These are phyloP conservation scores for Colletotrichum ledebouriae DNA, from an alignment of 2,329 filamentous ascomycete species.

Conservation along the genomic window DNA sequence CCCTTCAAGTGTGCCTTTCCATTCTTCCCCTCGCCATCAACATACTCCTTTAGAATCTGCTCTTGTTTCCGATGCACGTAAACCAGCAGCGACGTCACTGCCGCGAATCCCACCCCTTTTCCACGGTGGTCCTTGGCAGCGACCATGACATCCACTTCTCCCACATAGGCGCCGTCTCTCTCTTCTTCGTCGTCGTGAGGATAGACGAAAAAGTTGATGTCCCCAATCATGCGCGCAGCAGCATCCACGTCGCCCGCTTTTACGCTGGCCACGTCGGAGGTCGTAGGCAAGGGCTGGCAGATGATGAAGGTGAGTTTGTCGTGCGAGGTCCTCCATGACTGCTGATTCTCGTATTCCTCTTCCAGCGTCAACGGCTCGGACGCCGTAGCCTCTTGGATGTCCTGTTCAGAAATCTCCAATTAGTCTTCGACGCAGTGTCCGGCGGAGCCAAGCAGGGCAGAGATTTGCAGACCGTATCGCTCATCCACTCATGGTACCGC, in stretches of 20 bases:
- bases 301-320: conserved; percentile 96
- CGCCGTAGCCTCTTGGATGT: conserved; percentile 86
- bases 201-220: conserved; percentile 86
- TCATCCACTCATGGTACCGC: conserved; percentile 92
- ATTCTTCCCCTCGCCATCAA: conserved; percentile 42
- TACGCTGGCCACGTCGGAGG: conserved; percentile 14
- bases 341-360: conserved; percentile 92
- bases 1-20: conserved; percentile 54
- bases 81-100: conserved; percentile 75
- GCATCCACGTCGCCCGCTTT: conserved; percentile 64
- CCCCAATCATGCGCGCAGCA: conserved; percentile 74
- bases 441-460: background rate
- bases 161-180: conserved; percentile 60
- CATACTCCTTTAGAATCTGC: conserved; percentile 65
- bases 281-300: conserved; percentile 64
- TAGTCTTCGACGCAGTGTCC: background rate
- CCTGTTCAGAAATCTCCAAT: conserved; percentile 55
- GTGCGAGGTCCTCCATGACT: conserved; percentile 82
- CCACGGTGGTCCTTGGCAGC: conserved; percentile 70
- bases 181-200: conserved; percentile 66
- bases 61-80: conserved; percentile 72
- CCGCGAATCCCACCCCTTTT: conserved; percentile 73
- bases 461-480: conserved; percentile 71
- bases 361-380: conserved; percentile 85
- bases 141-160: conserved; percentile 91